A percentile compares a stretch with the other conserved stretches of the same genome.
phyloP scores from a whole-genome alignment of 2,329 filamentous ascomycete species.

The Phyllosticta citrichinensis region DNA sequence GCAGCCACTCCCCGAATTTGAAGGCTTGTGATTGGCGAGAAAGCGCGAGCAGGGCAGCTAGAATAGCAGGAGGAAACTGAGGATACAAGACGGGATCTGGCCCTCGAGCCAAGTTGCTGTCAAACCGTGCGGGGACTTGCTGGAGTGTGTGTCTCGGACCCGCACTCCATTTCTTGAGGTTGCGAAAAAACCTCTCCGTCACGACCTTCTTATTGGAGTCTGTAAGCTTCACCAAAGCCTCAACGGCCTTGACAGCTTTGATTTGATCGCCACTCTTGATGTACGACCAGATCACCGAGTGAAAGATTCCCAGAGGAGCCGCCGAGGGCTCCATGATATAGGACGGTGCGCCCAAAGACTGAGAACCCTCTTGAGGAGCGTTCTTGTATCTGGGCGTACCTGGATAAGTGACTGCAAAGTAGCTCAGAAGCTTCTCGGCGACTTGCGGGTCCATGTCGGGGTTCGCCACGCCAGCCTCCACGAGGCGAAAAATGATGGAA shows the following conservation, averaged over 20 bases:
- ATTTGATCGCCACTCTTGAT: constrained; percentile 29
- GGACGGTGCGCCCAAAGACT: constrained; percentile 16
- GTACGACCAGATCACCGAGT: constrained; percentile 31
- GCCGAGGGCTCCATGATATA: constrained; percentile 38
- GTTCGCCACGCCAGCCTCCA: constrained; percentile 38
- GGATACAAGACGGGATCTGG: constrained; percentile 37
- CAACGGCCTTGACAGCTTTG: constrained; percentile 29
- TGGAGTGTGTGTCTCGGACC: background rate
- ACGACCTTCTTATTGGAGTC: constrained; percentile 35
- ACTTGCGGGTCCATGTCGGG: constrained; percentile 35
- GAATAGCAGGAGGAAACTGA: constrained; percentile 36
- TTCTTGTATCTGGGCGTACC: constrained; percentile 29
- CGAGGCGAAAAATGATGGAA: constrained; percentile 38
- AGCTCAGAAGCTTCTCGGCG: constrained; percentile 29
- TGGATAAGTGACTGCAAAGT: constrained; percentile 22
- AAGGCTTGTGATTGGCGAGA: constrained; percentile 36
- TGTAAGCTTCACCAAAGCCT: constrained; percentile 29
- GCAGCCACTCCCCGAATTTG: constrained; percentile 43
- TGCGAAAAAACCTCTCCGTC: constrained; percentile 32
- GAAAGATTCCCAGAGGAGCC: constrained; percentile 31
- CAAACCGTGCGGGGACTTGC: constrained; percentile 12
- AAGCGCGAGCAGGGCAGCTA: constrained; percentile 43
- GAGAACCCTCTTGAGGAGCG: constrained; percentile 18
- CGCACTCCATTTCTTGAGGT: constrained; percentile 14
- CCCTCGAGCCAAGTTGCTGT: constrained; percentile 21